These are phyloP conservation scores for Vachellia pachyceras DNA, from an alignment of 306 rosid species.

Conservation along the genomic window DNA sequence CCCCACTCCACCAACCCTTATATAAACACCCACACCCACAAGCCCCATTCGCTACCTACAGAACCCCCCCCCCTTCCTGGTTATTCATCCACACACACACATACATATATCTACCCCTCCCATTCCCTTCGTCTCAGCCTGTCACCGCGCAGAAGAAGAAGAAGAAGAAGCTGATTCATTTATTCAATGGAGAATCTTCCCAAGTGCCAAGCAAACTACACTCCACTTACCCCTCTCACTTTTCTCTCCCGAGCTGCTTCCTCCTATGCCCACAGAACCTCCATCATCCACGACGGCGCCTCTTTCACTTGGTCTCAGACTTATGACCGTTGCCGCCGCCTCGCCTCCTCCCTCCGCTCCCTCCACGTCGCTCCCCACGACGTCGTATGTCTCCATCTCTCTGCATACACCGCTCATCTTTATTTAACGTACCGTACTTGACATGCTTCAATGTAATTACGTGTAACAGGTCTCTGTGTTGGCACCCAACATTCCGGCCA, in stretches of 20 bases:
- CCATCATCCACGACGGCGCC: conserved; percentile 63
- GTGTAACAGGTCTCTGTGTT: conserved; percentile 60
- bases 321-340: conserved; percentile 73
- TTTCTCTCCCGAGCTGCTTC: conserved; percentile 74
- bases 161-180: no score
- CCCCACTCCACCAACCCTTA: neutral
- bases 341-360: conserved; percentile 77
- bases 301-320: conserved; percentile 85
- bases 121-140: no score
- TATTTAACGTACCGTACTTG: no score
- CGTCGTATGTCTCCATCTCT: conserved; percentile 59
- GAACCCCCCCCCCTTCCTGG: neutral
- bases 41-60: neutral
- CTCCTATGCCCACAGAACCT: conserved; percentile 61
- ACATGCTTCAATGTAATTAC: no score
- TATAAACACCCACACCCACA: neutral
- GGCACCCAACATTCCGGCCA: conserved; percentile 92
- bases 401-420: no score
- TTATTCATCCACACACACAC: no score
- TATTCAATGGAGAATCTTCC: conserved; percentile 58
- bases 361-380: conserved; percentile 61
- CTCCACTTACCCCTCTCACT: conserved; percentile 70
- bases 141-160: neutral
- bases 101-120: neutral
- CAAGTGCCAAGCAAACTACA: conserved; percentile 67